Percentiles rank a stretch among this genome's conserved stretches.
phyloP scores from a whole-genome alignment of 495 filamentous ascomycete species.

The Lasiosphaeriaceae sp. region DNA sequence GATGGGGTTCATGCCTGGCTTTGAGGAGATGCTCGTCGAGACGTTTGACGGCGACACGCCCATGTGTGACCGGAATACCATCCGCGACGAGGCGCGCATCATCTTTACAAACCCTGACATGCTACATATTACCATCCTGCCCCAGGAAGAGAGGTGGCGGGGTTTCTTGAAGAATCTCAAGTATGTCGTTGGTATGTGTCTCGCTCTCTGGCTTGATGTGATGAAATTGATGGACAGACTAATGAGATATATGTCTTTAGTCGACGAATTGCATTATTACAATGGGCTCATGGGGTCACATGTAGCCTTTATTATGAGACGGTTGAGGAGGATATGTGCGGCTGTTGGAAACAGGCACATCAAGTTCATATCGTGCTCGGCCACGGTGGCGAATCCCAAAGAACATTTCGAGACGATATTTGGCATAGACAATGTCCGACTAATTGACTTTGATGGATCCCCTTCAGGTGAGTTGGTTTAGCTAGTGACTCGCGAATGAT shows the following conservation, averaged over 20 bases:
- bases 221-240: background rate
- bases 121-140: constrained; percentile 92
- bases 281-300: constrained; percentile 93
- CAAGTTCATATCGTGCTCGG: constrained; percentile 95
- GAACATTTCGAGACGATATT: constrained; percentile 93
- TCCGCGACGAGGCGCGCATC: constrained; percentile 85
- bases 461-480: constrained; percentile 54
- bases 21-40: constrained; percentile 77
- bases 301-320: constrained; percentile 90
- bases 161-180: constrained; percentile 82
- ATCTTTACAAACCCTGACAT: constrained; percentile 99
- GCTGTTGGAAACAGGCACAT: constrained; percentile 85
- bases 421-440: constrained; percentile 69
- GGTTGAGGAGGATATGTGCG: constrained; percentile 83
- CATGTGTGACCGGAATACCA: constrained; percentile 68
- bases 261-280: constrained; percentile 92
- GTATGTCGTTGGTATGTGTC: constrained; percentile 70
- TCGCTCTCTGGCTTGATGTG: background rate
- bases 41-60: constrained; percentile 96
- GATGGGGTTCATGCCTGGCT: constrained; percentile 68
- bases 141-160: constrained; percentile 87
- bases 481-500: too few relatives aligned
- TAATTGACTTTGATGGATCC: constrained; percentile 89
- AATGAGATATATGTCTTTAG: constrained; percentile 16
- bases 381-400: constrained; percentile 91